Evolutionary conservation across 108 stramenopile species (phyloP).

Genomic region (Craspedostauros australis): DNA sequence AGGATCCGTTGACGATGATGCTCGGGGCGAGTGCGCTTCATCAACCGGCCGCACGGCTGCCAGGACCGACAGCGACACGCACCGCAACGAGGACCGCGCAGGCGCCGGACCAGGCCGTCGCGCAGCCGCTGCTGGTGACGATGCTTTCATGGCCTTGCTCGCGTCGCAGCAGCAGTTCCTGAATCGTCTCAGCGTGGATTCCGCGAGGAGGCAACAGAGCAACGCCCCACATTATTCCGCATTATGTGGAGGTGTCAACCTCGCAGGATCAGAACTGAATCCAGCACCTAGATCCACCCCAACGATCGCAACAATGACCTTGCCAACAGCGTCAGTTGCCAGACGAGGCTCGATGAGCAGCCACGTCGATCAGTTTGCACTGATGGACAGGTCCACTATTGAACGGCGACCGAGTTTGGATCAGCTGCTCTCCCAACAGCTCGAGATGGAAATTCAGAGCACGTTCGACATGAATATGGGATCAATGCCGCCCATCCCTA

Average conservation of each 20-base stretch:
- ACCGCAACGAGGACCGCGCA: no score
- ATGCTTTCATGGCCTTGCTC: conserved; percentile 25
- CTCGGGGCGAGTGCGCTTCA: no score
- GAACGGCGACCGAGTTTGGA: not conserved
- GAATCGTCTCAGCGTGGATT: conserved; percentile 14
- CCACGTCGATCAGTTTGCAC: not conserved
- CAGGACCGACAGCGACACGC: no score
- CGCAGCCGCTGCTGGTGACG: no score
- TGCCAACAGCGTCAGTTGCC: not conserved
- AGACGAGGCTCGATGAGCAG: not conserved
- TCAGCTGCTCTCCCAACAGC: not conserved
- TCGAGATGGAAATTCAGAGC: not conserved
- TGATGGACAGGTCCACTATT: conserved; percentile 4
- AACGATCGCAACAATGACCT: not conserved
- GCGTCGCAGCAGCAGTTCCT: conserved; percentile 27
- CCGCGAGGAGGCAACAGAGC: not conserved
- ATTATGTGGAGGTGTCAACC: not conserved
- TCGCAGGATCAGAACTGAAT: not conserved
- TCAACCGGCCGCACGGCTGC: no score
- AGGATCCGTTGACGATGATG: no score
- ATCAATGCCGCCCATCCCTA: not conserved
- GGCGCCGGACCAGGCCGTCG: no score
- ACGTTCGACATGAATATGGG: not conserved
- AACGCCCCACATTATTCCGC: not conserved
- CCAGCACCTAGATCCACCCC: not conserved